These are phyloP conservation scores for Fusarium clavum DNA, from an alignment of 2,329 filamentous ascomycete species.

Conservation along the genomic window DNA sequence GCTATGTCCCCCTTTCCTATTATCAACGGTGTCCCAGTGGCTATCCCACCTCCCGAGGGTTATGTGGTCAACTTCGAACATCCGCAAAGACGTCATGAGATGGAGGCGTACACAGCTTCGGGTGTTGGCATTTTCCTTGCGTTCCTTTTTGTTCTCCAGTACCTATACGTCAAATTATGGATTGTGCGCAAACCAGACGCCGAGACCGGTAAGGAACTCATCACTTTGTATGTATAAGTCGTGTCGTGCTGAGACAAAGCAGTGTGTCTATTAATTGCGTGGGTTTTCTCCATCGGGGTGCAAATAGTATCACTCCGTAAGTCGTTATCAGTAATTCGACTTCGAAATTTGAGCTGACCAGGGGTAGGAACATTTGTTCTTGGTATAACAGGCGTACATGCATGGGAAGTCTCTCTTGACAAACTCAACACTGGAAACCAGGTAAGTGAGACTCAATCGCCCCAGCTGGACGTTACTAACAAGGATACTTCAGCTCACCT, in stretches of 20 bases:
- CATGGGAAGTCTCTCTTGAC: slow-evolving; percentile 47
- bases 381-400: slow-evolving; percentile 45
- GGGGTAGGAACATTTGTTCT: slow-evolving; percentile 23
- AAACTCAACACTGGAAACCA: slow-evolving; percentile 33
- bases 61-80: slow-evolving; percentile 51
- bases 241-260: not conserved
- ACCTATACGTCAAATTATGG: slow-evolving; percentile 43
- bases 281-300: slow-evolving; percentile 39
- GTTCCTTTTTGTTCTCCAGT: slow-evolving; percentile 41
- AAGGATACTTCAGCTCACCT: slow-evolving; percentile 34
- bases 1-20: slow-evolving; percentile 32
- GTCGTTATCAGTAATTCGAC: not conserved
- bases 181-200: slow-evolving; percentile 35
- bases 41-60: slow-evolving; percentile 44
- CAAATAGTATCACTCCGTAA: slow-evolving; percentile 34
- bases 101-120: slow-evolving; percentile 34
- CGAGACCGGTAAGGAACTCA: slow-evolving; percentile 33
- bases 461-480: not conserved
- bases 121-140: slow-evolving; percentile 38
- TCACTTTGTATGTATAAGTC: not conserved
- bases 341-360: not conserved
- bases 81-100: slow-evolving; percentile 43
- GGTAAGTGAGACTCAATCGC: not conserved
- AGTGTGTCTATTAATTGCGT: slow-evolving; percentile 38
- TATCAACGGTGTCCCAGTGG: slow-evolving; percentile 36